Evolutionary conservation across 805 yeast species (phyloP).

Genomic region (Zygotorulaspora sp.): DNA sequence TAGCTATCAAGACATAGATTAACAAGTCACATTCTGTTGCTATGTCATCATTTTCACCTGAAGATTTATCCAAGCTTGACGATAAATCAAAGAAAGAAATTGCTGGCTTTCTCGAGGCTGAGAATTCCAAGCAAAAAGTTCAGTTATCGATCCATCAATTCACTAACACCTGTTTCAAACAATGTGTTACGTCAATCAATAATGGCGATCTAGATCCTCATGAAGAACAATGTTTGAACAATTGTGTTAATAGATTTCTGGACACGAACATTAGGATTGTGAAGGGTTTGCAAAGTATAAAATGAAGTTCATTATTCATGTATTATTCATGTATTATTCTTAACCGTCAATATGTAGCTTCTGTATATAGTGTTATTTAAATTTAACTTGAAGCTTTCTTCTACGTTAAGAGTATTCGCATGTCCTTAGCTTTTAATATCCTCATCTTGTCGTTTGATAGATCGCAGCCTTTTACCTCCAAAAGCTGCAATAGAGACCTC

Average conservation of each 20-base stretch:
- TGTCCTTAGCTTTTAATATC: conserved; percentile 3
- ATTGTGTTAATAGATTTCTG: conserved; percentile 80
- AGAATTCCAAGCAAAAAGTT: conserved; percentile 80
- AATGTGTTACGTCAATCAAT: conserved; percentile 56
- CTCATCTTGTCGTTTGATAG: conserved; percentile 10
- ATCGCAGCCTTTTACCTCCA: conserved; percentile 16
- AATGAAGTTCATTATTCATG: conserved; percentile 13
- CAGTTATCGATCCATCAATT: conserved; percentile 82
- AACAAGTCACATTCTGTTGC: no score
- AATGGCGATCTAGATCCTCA: conserved; percentile 46
- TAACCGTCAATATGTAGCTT: background rate
- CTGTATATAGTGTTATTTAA: background rate
- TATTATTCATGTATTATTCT: background rate
- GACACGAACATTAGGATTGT: conserved; percentile 86
- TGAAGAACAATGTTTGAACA: conserved; percentile 71
- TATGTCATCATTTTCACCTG: conserved; percentile 39
- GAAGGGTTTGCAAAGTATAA: conserved; percentile 40
- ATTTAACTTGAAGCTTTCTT: background rate
- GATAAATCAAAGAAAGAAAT: conserved; percentile 71
- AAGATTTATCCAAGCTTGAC: conserved; percentile 48
- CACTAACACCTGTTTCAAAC: conserved; percentile 87
- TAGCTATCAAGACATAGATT: no score
- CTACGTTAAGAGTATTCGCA: background rate
- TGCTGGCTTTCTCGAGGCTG: conserved; percentile 69
- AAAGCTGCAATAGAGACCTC: conserved; percentile 1